Conservation (phyloP, 306 rosid genomes). For the Trifolium fragiferum region DNA sequence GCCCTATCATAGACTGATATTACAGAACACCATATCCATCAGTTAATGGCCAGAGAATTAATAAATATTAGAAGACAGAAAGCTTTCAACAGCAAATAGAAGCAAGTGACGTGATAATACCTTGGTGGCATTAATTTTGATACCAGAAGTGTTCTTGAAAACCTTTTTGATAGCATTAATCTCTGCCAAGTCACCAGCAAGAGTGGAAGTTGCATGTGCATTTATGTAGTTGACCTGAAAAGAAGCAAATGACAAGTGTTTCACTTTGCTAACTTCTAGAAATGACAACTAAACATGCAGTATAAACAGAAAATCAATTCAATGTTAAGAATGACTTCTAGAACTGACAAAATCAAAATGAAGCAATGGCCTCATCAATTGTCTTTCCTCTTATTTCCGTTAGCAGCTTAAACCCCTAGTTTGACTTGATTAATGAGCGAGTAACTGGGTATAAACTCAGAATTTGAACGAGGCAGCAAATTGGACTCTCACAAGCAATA, state of each 20-base stretch:
- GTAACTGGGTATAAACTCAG: neutral
- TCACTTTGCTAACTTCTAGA: slow-evolving; percentile 9
- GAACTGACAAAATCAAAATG: slow-evolving; percentile 7
- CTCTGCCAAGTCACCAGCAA: slow-evolving; percentile 96
- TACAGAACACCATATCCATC: slow-evolving; percentile 35
- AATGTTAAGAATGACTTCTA: slow-evolving; percentile 15
- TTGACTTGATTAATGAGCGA: neutral
- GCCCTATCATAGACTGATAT: slow-evolving; percentile 96
- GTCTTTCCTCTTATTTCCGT: slow-evolving; percentile 4
- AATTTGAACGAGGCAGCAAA: neutral
- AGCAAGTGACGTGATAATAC: slow-evolving; percentile 49
- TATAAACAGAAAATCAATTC: neutral
- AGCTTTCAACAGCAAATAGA: slow-evolving; percentile 28
- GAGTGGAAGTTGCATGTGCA: slow-evolving; percentile 99
- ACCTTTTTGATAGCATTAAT: slow-evolving; percentile 94
- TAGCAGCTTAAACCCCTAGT: slow-evolving; percentile 16
- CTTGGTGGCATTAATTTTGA: slow-evolving; percentile 98
- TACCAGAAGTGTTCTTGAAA: slow-evolving; percentile 82
- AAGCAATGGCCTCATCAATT: slow-evolving; percentile 18
- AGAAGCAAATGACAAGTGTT: slow-evolving; percentile 22
- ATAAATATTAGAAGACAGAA: slow-evolving; percentile 26
- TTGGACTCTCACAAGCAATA: neutral
- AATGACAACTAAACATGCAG: too few relatives aligned
- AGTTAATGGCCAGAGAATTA: slow-evolving; percentile 32
- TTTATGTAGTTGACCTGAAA: slow-evolving; percentile 94